Evolutionary conservation across 352 stramenopile species (phyloP), one percentile per base, ranked within the genome.

Genomic region (Globisporangium orthogonon): DNA sequence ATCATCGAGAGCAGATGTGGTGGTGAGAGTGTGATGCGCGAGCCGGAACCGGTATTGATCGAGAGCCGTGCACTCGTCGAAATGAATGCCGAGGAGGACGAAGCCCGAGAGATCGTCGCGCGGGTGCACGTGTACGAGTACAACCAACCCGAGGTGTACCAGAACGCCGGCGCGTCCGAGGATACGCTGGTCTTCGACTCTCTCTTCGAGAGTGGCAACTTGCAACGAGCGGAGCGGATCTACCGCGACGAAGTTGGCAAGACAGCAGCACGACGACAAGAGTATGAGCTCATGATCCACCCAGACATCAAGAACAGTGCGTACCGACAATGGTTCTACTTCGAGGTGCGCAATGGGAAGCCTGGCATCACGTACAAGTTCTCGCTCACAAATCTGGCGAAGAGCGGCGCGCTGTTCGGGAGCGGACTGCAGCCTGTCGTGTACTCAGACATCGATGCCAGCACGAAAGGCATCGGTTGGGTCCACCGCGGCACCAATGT

Each of bases 271-370:
- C 14, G 11, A 52, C 58, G 46, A 2, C 81, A 92, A 4, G 79
- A 89, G 52, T 92, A 90, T 57, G 83, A 92, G 39, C 50, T 92
- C 13, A 29, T 73, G 9, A 77, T 92, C 44, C 83, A 90, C 48
- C 83, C 83, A 0, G 83, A 92, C 63, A 69, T 90, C 56, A 88
- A 86, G 67, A 92, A 92, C 58, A 82, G 79, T 50, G 83, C 83
- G 10, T 92, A 92, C 53, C 74, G 83, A 7, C 88, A 97, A 64
- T 97, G 88, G 88, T 97, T 95, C 65, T 96, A 96, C 73, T 97
- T 96, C 57, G 60, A 85, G 37, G 80, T 95, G 17, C 80, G 68
- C 39, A 90, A 90, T 60, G 78, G 65, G 2, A 35, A 45, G 2
- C 73, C 65, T 5, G 79, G 76, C 9, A n/a, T 76, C 14, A 56